Conservation (phyloP, 1,139 yeast genomes). For the Taiozyma onychis region DNA sequence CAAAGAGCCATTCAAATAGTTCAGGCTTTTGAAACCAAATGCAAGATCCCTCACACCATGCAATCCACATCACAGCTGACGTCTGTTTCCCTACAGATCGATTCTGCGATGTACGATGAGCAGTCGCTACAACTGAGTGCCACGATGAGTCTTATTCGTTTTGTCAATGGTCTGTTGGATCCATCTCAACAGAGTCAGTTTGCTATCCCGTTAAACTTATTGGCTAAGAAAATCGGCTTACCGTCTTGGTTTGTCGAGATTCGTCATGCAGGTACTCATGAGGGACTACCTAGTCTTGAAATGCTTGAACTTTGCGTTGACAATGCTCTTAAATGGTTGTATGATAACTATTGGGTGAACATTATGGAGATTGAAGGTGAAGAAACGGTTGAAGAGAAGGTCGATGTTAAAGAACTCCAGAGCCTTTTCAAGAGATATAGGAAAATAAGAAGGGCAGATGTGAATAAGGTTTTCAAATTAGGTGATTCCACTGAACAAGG, state of each 20-base stretch:
- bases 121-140: slow-evolving; percentile 22
- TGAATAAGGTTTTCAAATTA: slow-evolving; percentile 31
- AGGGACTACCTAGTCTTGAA: slow-evolving; percentile 64
- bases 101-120: slow-evolving; percentile 59
- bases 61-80: background rate
- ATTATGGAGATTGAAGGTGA: slow-evolving; percentile 16
- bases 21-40: background rate
- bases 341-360: slow-evolving; percentile 66
- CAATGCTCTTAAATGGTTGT: slow-evolving; percentile 72
- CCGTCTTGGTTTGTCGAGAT: slow-evolving; percentile 87
- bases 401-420: slow-evolving; percentile 26
- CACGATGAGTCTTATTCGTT: slow-evolving; percentile 75
- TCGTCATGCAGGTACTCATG: slow-evolving; percentile 92
- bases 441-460: slow-evolving; percentile 41
- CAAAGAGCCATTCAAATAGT: background rate
- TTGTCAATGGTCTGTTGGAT: slow-evolving; percentile 89
- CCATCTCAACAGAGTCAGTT: slow-evolving; percentile 75
- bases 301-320: slow-evolving; percentile 53
- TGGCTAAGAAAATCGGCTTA: slow-evolving; percentile 64
- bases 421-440: slow-evolving; percentile 22
- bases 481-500: slow-evolving; percentile 38
- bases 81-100: slow-evolving; percentile 26
- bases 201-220: slow-evolving; percentile 71
- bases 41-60: background rate
- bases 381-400: slow-evolving; percentile 22